Evolutionary conservation across 73 alveolate genomes (phyloP).

Genomic region (Tetrahymena thermophila): DNA sequence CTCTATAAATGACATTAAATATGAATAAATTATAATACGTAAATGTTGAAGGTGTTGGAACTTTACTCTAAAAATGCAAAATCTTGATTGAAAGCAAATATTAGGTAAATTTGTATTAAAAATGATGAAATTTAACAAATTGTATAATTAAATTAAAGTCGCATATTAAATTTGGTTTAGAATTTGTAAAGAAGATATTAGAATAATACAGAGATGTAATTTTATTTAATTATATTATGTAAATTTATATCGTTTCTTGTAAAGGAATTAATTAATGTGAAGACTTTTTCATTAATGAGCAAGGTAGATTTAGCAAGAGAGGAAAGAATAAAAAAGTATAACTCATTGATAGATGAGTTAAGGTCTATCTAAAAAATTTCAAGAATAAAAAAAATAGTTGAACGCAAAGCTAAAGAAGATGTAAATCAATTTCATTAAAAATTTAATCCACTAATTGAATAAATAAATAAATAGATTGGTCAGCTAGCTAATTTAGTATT

Average conservation of each 20-base stretch:
- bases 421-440: background rate
- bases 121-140: background rate
- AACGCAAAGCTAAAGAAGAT: slow-evolving; percentile 29
- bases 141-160: background rate
- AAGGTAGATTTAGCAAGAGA: slow-evolving; percentile 32
- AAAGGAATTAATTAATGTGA: slow-evolving; percentile 28
- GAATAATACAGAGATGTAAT: background rate
- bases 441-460: background rate
- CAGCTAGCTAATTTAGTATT: background rate
- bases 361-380: slow-evolving; percentile 10
- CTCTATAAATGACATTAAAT: background rate
- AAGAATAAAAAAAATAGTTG: slow-evolving; percentile 10
- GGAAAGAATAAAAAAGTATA: slow-evolving; percentile 25
- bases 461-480: background rate
- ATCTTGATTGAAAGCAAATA: background rate
- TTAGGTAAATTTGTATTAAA: background rate
- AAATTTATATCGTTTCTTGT: background rate
- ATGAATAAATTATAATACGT: background rate
- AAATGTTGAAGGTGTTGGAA: background rate
- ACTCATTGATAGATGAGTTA: slow-evolving; percentile 11
- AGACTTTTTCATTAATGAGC: slow-evolving; percentile 3
- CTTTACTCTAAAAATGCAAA: background rate
- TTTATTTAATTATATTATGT: background rate
- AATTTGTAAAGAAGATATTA: background rate
- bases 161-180: background rate